phyloP scores from a whole-genome alignment of 345 rosid species.

The Bretschneidera sinensis region DNA sequence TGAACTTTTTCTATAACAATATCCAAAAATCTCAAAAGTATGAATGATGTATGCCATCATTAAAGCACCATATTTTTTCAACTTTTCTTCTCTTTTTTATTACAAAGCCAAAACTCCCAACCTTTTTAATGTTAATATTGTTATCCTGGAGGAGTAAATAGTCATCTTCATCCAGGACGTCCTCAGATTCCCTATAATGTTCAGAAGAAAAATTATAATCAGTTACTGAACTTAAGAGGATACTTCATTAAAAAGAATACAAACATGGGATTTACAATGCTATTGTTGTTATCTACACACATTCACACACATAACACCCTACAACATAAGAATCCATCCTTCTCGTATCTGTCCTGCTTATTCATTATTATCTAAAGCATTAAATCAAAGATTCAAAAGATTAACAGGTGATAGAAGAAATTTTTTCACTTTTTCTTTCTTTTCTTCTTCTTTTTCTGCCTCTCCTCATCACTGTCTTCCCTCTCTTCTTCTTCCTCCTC shows the following conservation, averaged over 20 bases:
- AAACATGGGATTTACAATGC: too few relatives aligned
- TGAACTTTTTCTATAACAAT: constrained; percentile 65
- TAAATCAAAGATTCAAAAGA: too few relatives aligned
- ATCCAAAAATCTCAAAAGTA: constrained; percentile 1
- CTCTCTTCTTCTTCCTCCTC: constrained; percentile 68
- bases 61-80: neutral
- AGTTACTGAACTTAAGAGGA: too few relatives aligned
- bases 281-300: too few relatives aligned
- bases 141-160: constrained; percentile 91
- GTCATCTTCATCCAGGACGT: constrained; percentile 93
- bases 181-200: constrained; percentile 62
- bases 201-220: constrained; percentile 9
- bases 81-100: too few relatives aligned
- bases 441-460: constrained; percentile 76
- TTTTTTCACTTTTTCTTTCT: constrained; percentile 55
- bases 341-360: neutral
- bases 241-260: neutral
- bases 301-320: too few relatives aligned
- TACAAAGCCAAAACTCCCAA: constrained; percentile 18
- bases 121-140: constrained; percentile 72
- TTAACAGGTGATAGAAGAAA: neutral
- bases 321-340: neutral
- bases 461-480: constrained; percentile 75
- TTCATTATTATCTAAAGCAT: neutral
- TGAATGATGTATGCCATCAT: neutral